A percentile compares a stretch with the other conserved stretches of the same genome.
Evolutionary conservation across 495 filamentous ascomycete genomes (phyloP).

Genomic region (Mytilinidion resinicola): DNA sequence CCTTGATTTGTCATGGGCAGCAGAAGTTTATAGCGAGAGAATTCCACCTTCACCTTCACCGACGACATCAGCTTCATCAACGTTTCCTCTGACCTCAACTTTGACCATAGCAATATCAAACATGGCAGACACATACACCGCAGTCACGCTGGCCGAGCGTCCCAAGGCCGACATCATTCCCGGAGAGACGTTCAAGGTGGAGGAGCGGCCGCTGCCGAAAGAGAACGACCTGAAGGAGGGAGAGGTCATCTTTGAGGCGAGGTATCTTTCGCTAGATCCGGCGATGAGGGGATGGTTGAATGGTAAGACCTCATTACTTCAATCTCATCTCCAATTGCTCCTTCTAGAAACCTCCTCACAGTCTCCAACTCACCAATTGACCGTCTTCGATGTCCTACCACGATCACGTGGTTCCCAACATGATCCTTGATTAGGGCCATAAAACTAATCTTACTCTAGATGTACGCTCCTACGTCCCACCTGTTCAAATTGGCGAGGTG

Average conservation of each 20-base stretch:
- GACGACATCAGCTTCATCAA: too few relatives aligned
- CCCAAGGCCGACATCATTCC: constrained; percentile 41
- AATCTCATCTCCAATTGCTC: not conserved
- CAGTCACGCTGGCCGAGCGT: constrained; percentile 46
- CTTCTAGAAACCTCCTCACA: too few relatives aligned
- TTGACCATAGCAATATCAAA: too few relatives aligned
- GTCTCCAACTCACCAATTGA: too few relatives aligned
- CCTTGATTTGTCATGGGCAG: too few relatives aligned
- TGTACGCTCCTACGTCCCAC: constrained; percentile 59
- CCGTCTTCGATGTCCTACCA: too few relatives aligned
- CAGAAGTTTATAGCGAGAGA: too few relatives aligned
- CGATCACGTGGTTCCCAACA: too few relatives aligned
- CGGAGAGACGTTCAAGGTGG: constrained; percentile 45
- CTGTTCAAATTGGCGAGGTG: constrained; percentile 57
- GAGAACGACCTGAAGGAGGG: constrained; percentile 50
- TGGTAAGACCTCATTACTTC: constrained; percentile 8
- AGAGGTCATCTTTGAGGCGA: constrained; percentile 57
- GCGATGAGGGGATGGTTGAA: constrained; percentile 75
- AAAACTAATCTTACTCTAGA: constrained; percentile 17
- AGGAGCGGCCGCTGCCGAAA: constrained; percentile 37
- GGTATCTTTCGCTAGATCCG: constrained; percentile 73
- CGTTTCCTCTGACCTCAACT: too few relatives aligned
- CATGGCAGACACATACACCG: constrained; percentile 32
- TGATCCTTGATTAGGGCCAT: not conserved
- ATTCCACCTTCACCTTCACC: too few relatives aligned